Percentiles rank a stretch among this genome's conserved stretches.
These are phyloP conservation scores for Cordyceps militaris DNA, from an alignment of 2,329 filamentous ascomycete genomes.

Conservation along the genomic window DNA sequence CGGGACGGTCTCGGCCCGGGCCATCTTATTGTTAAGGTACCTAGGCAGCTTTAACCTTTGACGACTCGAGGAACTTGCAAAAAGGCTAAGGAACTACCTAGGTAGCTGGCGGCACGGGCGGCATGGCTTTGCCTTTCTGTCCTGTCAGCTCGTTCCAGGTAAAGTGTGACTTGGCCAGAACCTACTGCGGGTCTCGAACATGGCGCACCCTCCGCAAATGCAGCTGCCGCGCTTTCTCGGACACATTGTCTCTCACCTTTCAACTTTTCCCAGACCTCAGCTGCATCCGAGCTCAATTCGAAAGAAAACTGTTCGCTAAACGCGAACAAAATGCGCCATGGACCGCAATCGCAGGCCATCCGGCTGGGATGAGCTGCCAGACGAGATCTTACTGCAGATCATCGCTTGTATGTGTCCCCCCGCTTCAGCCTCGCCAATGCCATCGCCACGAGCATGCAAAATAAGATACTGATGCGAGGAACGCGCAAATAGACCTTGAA, in stretches of 20 bases:
- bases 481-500: constrained; percentile 27
- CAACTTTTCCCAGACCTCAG: neutral
- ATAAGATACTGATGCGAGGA: neutral
- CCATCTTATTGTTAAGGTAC: too few relatives aligned
- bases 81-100: neutral
- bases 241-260: neutral
- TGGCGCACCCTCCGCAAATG: neutral
- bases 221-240: neutral
- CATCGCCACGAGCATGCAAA: neutral
- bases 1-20: neutral
- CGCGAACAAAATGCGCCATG: constrained; percentile 22
- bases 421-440: constrained; percentile 18
- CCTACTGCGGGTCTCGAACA: neutral
- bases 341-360: constrained; percentile 17
- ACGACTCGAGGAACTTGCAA: neutral
- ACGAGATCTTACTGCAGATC: constrained; percentile 58
- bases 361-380: constrained; percentile 46
- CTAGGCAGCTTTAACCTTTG: too few relatives aligned
- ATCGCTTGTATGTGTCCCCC: constrained; percentile 49
- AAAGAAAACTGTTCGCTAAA: neutral
- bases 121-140: neutral
- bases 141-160: neutral
- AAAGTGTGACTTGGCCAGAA: neutral
- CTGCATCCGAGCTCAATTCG: neutral
- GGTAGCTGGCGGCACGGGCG: neutral